Base-by-base conservation (phyloP, 176 grass and related monocot genomes). In the Oryza longistaminata region DNA sequence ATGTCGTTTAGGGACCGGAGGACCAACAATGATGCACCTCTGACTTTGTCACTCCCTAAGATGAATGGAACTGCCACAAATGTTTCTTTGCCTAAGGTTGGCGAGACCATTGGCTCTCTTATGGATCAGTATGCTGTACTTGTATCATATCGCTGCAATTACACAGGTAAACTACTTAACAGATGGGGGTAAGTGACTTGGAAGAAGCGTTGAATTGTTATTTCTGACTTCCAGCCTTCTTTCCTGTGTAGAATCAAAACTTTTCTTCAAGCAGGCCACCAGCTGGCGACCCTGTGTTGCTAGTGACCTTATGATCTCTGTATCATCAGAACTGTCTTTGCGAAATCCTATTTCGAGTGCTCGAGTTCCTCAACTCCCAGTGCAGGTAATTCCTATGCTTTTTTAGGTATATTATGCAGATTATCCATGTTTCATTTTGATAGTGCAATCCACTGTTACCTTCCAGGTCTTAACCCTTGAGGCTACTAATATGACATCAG, bases 401-500 rank as follows among this genome's bases (percentile, higher is more conserved):
- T 66, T 88, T 68, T 34, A 62, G 21, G 58, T 62, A 21, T 61
- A 68, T 39, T 71, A 34, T 35, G 75, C 35, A 69, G 74, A 24
- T 73, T 31, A 39, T 55, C 11, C 67, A 64, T 90, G 17, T 60
- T 29, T 81, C 35, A 72, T 60, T 85, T 78, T 74, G 15, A 48
- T 44, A 66, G 31, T 71, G 29, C 29, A 19, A 27, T 52, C 44
- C 73, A 14, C 69, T 44, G 27, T 72, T 80, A 43, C 69, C n/a
- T 84, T 88, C 73, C 91, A 99, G 96, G 93, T 99, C 68, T 89
- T 99, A 89, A 99, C 96, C 22, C 91, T 99, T 14, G 90, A 94
- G 91, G 96, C 96, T 85, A 94, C 96, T 64, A 99, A 99, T 92
- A 88, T 96, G 81, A 92, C 96, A 60, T 82, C 83, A 14, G 91